A percentile compares a stretch with the other conserved stretches of the same genome.
phyloP scores from a whole-genome alignment of 352 stramenopile species.

The Pythium aristosporum region DNA sequence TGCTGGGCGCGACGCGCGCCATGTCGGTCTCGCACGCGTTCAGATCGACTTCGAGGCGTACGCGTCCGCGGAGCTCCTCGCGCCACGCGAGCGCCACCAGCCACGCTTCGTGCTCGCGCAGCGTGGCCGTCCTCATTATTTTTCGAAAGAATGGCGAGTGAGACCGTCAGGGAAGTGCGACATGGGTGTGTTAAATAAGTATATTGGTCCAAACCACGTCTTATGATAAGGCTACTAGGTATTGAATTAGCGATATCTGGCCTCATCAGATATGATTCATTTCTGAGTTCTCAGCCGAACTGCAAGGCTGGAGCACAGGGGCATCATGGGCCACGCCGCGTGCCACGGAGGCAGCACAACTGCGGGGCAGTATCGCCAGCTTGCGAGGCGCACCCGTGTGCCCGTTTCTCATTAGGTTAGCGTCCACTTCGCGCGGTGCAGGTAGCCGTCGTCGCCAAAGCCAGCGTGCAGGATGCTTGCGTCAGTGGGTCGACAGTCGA shows the following conservation, averaged over 20 bases:
- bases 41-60: slow-evolving; percentile 6
- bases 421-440: not conserved
- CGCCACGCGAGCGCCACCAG: slow-evolving; percentile 6
- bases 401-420: not conserved
- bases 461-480: slow-evolving; percentile 8
- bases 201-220: not conserved
- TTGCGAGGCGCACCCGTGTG: not conserved
- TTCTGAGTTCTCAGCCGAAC: no score
- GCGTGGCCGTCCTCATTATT: not conserved
- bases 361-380: not conserved
- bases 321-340: no score
- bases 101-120: slow-evolving; percentile 9
- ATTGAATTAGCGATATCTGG: not conserved
- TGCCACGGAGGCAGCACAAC: not conserved
- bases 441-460: slow-evolving; percentile 7
- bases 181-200: not conserved
- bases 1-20: not conserved
- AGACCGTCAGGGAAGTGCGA: not conserved
- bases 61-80: slow-evolving; percentile 5
- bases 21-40: slow-evolving; percentile 2
- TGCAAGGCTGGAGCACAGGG: no score
- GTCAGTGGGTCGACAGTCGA: not conserved
- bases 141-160: not conserved
- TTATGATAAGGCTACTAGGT: not conserved
- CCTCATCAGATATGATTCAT: not conserved